Conservation (phyloP, 176 grass and related monocot species). For the Rhipidocladum racemiflorum region DNA sequence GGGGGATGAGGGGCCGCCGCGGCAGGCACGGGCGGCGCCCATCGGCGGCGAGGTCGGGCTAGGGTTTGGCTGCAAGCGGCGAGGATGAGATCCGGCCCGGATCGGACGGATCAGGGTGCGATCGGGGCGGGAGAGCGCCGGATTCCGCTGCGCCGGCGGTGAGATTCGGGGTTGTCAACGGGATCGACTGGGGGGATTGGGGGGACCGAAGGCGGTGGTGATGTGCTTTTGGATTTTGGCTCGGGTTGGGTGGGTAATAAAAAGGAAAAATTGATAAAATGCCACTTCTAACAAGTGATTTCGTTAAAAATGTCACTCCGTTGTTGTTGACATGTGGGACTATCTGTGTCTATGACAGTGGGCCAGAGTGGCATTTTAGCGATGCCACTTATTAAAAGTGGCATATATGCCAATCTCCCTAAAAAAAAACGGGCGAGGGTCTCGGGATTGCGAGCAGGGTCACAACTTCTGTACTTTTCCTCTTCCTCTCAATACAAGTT, state of each 20-base stretch:
- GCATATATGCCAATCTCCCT: too few species aligned
- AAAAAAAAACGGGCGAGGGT: too few species aligned
- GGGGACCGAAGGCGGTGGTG: neutral
- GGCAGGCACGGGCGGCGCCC: slow-evolving; percentile 41
- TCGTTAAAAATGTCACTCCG: too few species aligned
- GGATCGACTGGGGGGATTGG: slow-evolving; percentile 20
- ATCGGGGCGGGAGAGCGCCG: slow-evolving; percentile 9
- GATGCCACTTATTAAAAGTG: too few species aligned
- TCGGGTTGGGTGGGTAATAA: slow-evolving; percentile 37
- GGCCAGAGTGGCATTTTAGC: too few species aligned
- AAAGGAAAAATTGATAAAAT: too few species aligned
- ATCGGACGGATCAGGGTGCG: slow-evolving; percentile 31
- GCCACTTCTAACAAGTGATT: too few species aligned
- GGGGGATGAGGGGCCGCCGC: slow-evolving; percentile 41
- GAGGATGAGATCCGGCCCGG: slow-evolving; percentile 11
- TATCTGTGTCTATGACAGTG: too few species aligned
- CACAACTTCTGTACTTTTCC: too few species aligned
- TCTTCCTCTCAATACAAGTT: too few species aligned
- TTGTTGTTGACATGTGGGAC: too few species aligned
- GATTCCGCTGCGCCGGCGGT: neutral
- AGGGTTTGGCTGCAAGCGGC: slow-evolving; percentile 18
- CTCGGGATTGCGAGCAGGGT: too few species aligned
- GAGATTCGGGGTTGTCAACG: neutral
- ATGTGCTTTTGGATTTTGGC: slow-evolving; percentile 28
- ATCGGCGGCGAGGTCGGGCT: slow-evolving; percentile 22